Evolutionary conservation across 2,329 filamentous ascomycete species (phyloP).

Genomic region (Monilinia fructicola): DNA sequence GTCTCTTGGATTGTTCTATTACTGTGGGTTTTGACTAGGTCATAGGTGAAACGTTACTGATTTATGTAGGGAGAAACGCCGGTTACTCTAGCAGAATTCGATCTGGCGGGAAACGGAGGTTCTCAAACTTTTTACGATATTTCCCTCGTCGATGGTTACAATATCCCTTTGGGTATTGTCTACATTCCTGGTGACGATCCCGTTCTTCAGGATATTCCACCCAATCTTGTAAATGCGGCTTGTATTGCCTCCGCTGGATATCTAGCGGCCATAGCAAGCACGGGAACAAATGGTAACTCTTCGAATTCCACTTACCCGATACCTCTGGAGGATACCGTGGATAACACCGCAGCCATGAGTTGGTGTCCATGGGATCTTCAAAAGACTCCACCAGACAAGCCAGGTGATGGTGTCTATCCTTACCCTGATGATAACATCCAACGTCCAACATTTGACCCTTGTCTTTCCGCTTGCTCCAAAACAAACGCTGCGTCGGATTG

Average conservation of each 20-base stretch:
- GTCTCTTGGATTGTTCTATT: conserved; percentile 65
- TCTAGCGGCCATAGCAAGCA: conserved; percentile 53
- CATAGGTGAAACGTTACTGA: conserved; percentile 26
- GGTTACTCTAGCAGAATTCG: conserved; percentile 78
- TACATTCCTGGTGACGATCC: conserved; percentile 62
- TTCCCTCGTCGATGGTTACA: conserved; percentile 82
- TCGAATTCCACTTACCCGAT: conserved; percentile 67
- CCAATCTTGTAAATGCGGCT: conserved; percentile 73
- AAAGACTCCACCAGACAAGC: conserved; percentile 63
- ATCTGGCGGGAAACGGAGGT: conserved; percentile 62
- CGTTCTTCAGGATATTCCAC: conserved; percentile 61
- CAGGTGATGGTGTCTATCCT: conserved; percentile 73
- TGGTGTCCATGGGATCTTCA: conserved; percentile 86
- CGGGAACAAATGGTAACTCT: conserved; percentile 51
- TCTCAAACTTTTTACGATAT: conserved; percentile 80
- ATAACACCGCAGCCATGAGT: conserved; percentile 54
- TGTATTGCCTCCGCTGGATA: conserved; percentile 72
- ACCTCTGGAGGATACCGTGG: conserved; percentile 62
- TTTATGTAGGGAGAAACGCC: conserved; percentile 65
- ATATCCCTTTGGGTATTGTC: conserved; percentile 66
- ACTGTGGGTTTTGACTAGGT: conserved; percentile 53
- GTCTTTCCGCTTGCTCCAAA: conserved; percentile 73
- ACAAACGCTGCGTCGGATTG: conserved; percentile 68
- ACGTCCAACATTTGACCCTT: conserved; percentile 73
- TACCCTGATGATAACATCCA: conserved; percentile 75